A percentile compares a stretch with the other conserved stretches of the same genome.
phyloP scores from a whole-genome alignment of 352 stramenopile genomes.

The Pythium chondricola region DNA sequence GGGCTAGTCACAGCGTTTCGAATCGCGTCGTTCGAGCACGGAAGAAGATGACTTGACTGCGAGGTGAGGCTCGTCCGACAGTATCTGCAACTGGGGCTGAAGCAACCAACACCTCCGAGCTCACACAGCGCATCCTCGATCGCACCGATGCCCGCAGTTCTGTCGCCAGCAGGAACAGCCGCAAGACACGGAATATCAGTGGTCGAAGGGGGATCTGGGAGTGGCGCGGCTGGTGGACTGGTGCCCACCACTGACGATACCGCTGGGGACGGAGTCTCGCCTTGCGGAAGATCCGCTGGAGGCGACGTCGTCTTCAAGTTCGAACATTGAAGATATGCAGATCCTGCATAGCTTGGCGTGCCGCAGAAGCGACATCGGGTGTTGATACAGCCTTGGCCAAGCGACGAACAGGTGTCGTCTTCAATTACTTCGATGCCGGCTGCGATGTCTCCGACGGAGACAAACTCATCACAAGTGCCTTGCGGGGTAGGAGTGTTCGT shows the following conservation, averaged over 20 bases:
- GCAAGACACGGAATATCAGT: not conserved
- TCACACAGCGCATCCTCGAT: slow-evolving; percentile 3
- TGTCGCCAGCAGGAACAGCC: slow-evolving; percentile 1
- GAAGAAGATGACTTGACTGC: slow-evolving; percentile 9
- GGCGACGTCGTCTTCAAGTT: not conserved
- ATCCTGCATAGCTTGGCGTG: slow-evolving; percentile 11
- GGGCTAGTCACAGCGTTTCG: not conserved
- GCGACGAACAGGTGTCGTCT: no score
- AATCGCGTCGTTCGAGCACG: slow-evolving; percentile 1
- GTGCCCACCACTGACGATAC: no score
- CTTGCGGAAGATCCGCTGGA: no score
- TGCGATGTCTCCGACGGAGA: slow-evolving; percentile 1
- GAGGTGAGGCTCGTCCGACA: slow-evolving; percentile 23
- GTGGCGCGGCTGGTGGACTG: no score
- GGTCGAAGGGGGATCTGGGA: no score
- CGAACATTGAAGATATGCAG: slow-evolving; percentile 8
- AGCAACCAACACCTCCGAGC: slow-evolving; percentile 22
- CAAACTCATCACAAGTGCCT: slow-evolving; percentile 1
- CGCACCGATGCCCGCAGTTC: slow-evolving; percentile 8
- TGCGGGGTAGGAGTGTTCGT: no score
- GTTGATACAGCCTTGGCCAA: slow-evolving; percentile 23
- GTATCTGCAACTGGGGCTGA: slow-evolving; percentile 21
- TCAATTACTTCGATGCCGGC: slow-evolving; percentile 11
- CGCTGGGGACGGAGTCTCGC: no score
- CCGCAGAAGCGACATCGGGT: slow-evolving; percentile 17